Evolutionary conservation across 495 filamentous ascomycete species (phyloP).

Genomic region (Penicillium manginii): DNA sequence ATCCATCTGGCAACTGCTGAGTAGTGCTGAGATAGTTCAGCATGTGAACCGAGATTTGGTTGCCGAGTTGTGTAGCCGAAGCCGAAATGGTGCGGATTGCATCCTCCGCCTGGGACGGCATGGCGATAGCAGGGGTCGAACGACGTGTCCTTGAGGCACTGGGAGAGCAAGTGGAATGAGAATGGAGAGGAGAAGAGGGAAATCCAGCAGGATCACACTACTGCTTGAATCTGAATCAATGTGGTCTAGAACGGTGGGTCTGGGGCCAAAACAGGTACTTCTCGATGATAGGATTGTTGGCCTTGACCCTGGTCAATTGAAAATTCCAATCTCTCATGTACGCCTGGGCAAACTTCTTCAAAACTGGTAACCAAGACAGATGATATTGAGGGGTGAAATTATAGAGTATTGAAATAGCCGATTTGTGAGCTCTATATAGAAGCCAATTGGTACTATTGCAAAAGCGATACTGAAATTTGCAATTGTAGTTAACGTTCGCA

Average conservation of each 20-base stretch:
- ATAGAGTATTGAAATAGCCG: too few relatives aligned
- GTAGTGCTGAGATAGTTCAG: slow-evolving; percentile 57
- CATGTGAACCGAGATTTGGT: slow-evolving; percentile 58
- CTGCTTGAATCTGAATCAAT: slow-evolving; percentile 3
- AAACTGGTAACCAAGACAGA: too few relatives aligned
- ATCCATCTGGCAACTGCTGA: slow-evolving; percentile 45
- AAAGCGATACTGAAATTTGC: background rate
- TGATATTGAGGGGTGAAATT: too few relatives aligned
- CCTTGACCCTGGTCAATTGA: background rate
- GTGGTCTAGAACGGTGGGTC: slow-evolving; percentile 4
- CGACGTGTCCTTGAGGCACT: background rate
- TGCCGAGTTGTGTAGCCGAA: slow-evolving; percentile 38
- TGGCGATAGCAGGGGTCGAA: background rate
- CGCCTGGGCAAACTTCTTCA: too few relatives aligned
- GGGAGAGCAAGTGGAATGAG: background rate
- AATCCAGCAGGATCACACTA: slow-evolving; percentile 4
- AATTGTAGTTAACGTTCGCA: background rate
- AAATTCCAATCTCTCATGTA: background rate
- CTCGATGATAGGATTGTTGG: background rate
- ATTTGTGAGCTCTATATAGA: background rate
- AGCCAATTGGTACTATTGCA: background rate
- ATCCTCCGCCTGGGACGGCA: slow-evolving; percentile 20
- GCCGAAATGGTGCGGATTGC: slow-evolving; percentile 27
- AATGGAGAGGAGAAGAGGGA: background rate
- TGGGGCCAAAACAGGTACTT: background rate